A percentile compares a stretch with the other conserved stretches of the same genome.
Conservation (phyloP, 2,329 filamentous ascomycete species). For the Venturia carpophila region DNA sequence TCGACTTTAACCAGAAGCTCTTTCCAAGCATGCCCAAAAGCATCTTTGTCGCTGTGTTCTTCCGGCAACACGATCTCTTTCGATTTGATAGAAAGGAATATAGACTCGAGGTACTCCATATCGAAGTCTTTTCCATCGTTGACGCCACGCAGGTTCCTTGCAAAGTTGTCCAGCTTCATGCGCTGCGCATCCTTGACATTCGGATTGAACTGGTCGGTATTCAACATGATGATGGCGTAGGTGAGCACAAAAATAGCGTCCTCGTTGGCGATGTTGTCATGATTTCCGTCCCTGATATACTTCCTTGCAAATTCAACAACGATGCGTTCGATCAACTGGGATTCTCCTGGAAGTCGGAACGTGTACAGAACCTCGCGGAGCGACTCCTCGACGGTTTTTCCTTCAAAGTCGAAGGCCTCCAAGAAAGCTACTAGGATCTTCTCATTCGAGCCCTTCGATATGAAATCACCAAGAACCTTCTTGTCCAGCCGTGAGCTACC, state of each 20-base stretch:
- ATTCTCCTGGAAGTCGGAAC: slow-evolving; percentile 90
- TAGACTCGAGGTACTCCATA: slow-evolving; percentile 71
- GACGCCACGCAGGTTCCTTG: slow-evolving; percentile 80
- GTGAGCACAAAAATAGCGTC: slow-evolving; percentile 86
- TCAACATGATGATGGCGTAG: slow-evolving; percentile 95
- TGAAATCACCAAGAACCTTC: slow-evolving; percentile 80
- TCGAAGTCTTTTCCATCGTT: slow-evolving; percentile 82
- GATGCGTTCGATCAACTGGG: slow-evolving; percentile 85
- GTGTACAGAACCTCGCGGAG: slow-evolving; percentile 78
- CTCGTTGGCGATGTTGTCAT: slow-evolving; percentile 70
- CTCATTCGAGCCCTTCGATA: slow-evolving; percentile 87
- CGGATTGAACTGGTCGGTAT: slow-evolving; percentile 93
- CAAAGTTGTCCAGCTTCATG: slow-evolving; percentile 78
- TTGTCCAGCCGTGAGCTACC: slow-evolving; percentile 86
- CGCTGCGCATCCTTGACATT: slow-evolving; percentile 72
- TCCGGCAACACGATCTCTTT: slow-evolving; percentile 96
- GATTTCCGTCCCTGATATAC: slow-evolving; percentile 63
- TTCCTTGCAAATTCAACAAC: slow-evolving; percentile 79
- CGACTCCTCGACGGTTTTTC: slow-evolving; percentile 83
- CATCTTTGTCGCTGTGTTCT: slow-evolving; percentile 93
- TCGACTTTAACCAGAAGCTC: slow-evolving; percentile 82
- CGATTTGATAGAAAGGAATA: slow-evolving; percentile 83
- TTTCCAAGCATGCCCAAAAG: slow-evolving; percentile 96
- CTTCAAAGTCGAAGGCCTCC: slow-evolving; percentile 76
- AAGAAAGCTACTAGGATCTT: slow-evolving; percentile 77